Base-by-base conservation (phyloP, 805 yeast genomes). In the Zygoascus bituminiphila region DNA sequence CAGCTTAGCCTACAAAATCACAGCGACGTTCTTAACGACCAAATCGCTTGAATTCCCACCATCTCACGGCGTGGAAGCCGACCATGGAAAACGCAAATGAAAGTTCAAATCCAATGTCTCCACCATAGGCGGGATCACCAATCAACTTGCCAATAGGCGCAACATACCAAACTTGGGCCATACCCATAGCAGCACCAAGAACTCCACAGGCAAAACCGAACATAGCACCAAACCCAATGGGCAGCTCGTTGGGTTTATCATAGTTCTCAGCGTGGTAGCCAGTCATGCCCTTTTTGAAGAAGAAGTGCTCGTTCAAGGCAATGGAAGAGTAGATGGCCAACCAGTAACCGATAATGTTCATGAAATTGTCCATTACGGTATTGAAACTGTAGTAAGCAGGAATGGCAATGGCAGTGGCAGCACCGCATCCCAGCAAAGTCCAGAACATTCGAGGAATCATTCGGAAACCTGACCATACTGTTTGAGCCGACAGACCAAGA, bases 281-380 rank as follows among this genome's bases (percentile, higher is more conserved):
- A 26, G 67, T 56, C 56, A 73, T 71, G 42, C 84, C 83, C 57
- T 72, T 75, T 62, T 81, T 79, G 78, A 78, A 84, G 64, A 88
- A 73, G 63, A 85, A 80, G 67, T 88, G 96, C 67, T 88, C 96
- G 37, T 86, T 76, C n/a, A 84, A 65, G 23, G 78, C 67, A 65
- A 89, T 80, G 44, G 84, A 79, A 59, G 78, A 79, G 70, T 88
- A 89, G 60, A 88, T 82, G 51, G 95, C 86, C 62, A 88, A 74
- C 78, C 91, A 88, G 75, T 89, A 89, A 56, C 86, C 91, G 66
- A 89, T 88, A 64, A 88, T 70, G 71, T 86, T 81, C 96, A 89
- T 88, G 70, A 89, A 89, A 69, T 86, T 79, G 51, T 76, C 74
- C 84, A 89, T 84, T 59, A 85, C 88, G 2, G 64, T 58, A 49